Conservation (phyloP, 768 basidiomycete genomes). For the Psilocybe subaeruginosa region DNA sequence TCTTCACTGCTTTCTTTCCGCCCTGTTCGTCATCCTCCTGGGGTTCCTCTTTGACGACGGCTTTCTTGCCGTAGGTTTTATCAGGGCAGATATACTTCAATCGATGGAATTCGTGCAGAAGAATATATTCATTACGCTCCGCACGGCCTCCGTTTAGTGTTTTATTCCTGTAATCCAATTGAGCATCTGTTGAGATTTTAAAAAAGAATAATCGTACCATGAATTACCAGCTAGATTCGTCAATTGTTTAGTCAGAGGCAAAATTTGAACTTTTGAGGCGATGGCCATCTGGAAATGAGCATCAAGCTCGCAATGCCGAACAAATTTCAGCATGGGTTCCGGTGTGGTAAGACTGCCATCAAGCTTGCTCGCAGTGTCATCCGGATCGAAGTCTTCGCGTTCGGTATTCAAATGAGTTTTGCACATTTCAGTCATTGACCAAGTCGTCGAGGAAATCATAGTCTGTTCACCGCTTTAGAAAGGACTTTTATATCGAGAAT, state of each 20-base stretch:
- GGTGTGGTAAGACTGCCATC: conserved; percentile 81
- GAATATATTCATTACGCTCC: conserved; percentile 98
- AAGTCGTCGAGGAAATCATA: conserved; percentile 97
- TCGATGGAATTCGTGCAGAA: conserved; percentile 96
- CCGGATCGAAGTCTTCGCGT: conserved; percentile 93
- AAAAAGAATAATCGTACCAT: conserved; percentile 58
- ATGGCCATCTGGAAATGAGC: conserved; percentile 99
- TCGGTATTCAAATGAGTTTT: conserved; percentile 83
- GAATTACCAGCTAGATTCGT: conserved; percentile 97
- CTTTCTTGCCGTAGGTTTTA: conserved; percentile 85
- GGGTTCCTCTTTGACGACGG: conserved; percentile 49
- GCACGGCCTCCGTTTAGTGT: conserved; percentile 97
- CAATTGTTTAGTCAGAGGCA: conserved; percentile 90
- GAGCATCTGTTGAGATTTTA: background rate
- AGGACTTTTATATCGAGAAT: background rate
- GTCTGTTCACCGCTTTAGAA: conserved; percentile 48
- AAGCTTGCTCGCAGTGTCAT: conserved; percentile 90
- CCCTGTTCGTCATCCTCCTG: conserved; percentile 62
- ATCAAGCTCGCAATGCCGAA: conserved; percentile 93
- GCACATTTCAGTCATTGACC: conserved; percentile 98
- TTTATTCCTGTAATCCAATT: conserved; percentile 73
- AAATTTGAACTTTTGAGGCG: conserved; percentile 88
- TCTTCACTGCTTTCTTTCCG: conserved; percentile 60
- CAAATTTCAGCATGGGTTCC: conserved; percentile 81
- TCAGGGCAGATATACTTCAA: conserved; percentile 97